These are phyloP conservation scores for Amniculicola lignicola DNA, from an alignment of 495 filamentous ascomycete species.

Conservation along the genomic window DNA sequence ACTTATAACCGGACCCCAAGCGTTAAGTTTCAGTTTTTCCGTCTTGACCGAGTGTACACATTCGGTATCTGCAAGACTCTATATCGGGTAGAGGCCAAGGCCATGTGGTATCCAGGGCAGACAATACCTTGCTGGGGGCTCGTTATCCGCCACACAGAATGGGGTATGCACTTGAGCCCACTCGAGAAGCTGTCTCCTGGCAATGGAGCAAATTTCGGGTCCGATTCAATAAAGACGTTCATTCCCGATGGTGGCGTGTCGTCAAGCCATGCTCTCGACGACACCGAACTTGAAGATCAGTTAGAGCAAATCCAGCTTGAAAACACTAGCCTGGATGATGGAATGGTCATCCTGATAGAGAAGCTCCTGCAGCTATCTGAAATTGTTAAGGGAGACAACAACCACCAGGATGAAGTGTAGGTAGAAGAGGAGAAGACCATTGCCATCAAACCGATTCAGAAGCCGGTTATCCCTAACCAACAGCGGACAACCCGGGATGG, in stretches of 20 bases:
- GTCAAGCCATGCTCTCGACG: background rate
- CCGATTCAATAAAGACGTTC: conserved; percentile 17
- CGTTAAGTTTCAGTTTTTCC: background rate
- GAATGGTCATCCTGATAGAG: background rate
- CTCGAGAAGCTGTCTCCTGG: conserved; percentile 17
- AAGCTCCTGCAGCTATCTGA: background rate
- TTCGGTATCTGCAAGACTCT: conserved; percentile 17
- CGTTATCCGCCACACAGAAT: conserved; percentile 21
- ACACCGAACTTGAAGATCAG: no score
- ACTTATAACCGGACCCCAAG: background rate
- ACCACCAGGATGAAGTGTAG: no score
- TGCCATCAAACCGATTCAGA: no score
- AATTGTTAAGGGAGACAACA: background rate
- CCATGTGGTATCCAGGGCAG: conserved; percentile 15
- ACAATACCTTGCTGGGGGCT: conserved; percentile 20
- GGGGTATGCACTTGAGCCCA: conserved; percentile 15
- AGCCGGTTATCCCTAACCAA: no score
- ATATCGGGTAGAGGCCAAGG: conserved; percentile 14
- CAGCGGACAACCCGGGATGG: no score
- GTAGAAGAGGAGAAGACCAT: no score
- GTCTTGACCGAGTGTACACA: conserved; percentile 17
- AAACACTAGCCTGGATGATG: background rate
- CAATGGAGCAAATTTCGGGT: background rate
- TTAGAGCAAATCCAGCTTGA: background rate
- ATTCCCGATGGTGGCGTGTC: conserved; percentile 19